Conservation (phyloP, 177 flowering plant species). For the Vitis hybrid region DNA sequence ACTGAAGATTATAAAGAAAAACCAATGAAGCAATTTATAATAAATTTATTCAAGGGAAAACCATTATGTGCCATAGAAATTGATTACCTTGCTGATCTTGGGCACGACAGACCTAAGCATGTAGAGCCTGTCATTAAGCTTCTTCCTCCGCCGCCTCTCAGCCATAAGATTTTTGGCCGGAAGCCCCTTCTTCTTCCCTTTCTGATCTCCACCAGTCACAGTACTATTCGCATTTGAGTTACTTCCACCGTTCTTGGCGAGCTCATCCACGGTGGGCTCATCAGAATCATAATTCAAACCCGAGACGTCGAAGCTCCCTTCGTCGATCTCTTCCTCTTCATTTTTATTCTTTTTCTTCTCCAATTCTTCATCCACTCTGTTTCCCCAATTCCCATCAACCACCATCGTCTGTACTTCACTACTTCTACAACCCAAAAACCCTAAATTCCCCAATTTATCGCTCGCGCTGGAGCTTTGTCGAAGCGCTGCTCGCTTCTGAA, state of each 20-base stretch:
- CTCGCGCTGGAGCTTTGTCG: conserved; percentile 15
- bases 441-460: conserved; percentile 8
- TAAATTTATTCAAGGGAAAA: neutral
- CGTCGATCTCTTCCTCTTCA: conserved; percentile 55
- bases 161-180: conserved; percentile 98
- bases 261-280: conserved; percentile 50
- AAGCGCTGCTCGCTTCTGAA: conserved; percentile 46
- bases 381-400: conserved; percentile 15
- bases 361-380: conserved; percentile 8
- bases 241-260: conserved; percentile 41
- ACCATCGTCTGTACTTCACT: neutral
- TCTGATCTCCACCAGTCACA: conserved; percentile 62
- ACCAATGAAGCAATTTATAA: too few species aligned
- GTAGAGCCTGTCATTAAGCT: conserved; percentile 93
- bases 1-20: neutral
- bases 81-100: conserved; percentile 86
- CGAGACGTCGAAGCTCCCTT: conserved; percentile 63
- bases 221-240: conserved; percentile 58
- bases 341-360: conserved; percentile 28
- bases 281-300: conserved; percentile 83
- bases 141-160: conserved; percentile 88
- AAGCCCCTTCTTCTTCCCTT: conserved; percentile 91
- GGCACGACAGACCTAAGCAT: conserved; percentile 97
- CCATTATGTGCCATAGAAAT: neutral
- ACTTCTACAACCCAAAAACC: neutral